Evolutionary conservation across 176 grass and related monocot genomes (phyloP).

Genomic region (Elymus sibiricus): DNA sequence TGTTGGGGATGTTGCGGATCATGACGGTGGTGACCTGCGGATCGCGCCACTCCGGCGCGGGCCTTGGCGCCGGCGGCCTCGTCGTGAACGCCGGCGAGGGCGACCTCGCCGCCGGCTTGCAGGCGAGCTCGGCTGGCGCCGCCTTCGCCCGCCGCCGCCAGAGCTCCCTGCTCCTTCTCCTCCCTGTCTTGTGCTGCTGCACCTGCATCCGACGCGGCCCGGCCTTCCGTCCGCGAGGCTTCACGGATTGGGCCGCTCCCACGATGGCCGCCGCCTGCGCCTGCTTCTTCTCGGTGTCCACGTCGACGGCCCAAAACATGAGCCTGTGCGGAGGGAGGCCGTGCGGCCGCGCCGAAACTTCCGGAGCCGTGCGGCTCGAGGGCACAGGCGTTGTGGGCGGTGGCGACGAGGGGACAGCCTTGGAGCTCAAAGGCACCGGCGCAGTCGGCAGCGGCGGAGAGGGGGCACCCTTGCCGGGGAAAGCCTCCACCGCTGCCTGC

Average conservation of each 20-base stretch:
- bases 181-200: not conserved
- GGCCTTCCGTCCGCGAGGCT: not conserved
- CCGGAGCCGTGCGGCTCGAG: not conserved
- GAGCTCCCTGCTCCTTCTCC: not conserved
- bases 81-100: slow-evolving; percentile 18
- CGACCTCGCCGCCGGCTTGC: not conserved
- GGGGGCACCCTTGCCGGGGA: not conserved
- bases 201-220: not conserved
- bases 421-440: not conserved
- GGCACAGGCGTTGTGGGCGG: not conserved
- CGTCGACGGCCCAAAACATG: not conserved
- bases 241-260: not conserved
- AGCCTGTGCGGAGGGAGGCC: slow-evolving; percentile 19
- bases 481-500: not conserved
- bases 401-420: not conserved
- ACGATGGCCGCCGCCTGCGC: not conserved
- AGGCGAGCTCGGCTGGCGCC: not conserved
- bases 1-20: slow-evolving; percentile 81
- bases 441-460: not conserved
- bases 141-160: not conserved
- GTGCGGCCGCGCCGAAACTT: not conserved
- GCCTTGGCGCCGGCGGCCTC: not conserved
- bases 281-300: not conserved
- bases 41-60: not conserved
- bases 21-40: slow-evolving; percentile 42